These are phyloP conservation scores for Groenewaldozyma sp. DNA, from an alignment of 1,139 yeast species.

Conservation along the genomic window DNA sequence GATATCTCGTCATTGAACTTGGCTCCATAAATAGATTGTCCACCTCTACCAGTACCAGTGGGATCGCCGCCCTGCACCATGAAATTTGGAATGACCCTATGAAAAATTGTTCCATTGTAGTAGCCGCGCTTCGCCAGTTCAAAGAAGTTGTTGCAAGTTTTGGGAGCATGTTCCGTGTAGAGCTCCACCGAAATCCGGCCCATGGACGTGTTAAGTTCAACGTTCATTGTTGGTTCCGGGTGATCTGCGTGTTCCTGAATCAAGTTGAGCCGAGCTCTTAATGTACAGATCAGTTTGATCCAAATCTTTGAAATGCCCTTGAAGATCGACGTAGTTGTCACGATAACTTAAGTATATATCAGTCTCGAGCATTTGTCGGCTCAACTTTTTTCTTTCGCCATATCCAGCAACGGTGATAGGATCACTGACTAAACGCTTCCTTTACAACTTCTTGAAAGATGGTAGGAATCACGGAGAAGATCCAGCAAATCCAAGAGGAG, in stretches of 20 bases:
- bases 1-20: conserved; percentile 79
- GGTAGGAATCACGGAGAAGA: conserved; percentile 48
- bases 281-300: no score
- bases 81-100: conserved; percentile 68
- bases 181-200: conserved; percentile 42
- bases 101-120: conserved; percentile 70
- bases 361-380: no score
- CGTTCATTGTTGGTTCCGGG: not conserved
- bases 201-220: conserved; percentile 11
- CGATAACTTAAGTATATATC: no score
- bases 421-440: no score
- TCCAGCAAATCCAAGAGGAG: conserved; percentile 85
- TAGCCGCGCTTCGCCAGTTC: conserved; percentile 50
- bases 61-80: conserved; percentile 50
- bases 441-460: not conserved
- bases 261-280: no score
- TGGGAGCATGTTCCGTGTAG: conserved; percentile 35
- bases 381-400: no score
- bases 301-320: no score
- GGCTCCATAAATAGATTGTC: conserved; percentile 41
- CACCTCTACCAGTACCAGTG: conserved; percentile 40
- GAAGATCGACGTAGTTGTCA: no score
- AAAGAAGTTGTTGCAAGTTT: conserved; percentile 45
- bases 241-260: no score
- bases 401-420: no score